Percentiles rank a stretch among this genome's conserved stretches.
Conservation (phyloP, 2,329 filamentous ascomycete genomes). For the Talaromyces sp. region DNA sequence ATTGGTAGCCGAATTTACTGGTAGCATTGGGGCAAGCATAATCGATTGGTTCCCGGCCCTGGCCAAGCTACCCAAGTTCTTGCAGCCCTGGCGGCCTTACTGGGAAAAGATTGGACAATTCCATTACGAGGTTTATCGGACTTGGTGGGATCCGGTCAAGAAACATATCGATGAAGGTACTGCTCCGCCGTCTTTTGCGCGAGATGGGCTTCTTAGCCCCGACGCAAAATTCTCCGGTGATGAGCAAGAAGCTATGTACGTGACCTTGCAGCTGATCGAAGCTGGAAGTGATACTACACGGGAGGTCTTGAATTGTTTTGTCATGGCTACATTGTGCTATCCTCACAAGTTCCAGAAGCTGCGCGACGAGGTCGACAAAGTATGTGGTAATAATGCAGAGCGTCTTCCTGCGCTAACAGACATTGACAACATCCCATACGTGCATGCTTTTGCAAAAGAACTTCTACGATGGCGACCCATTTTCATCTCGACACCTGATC, state of each 20-base stretch:
- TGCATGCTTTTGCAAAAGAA: constrained; percentile 29
- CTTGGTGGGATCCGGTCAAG: constrained; percentile 35
- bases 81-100: constrained; percentile 26
- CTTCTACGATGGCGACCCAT: constrained; percentile 31
- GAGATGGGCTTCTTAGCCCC: constrained; percentile 32
- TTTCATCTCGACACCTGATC: constrained; percentile 26
- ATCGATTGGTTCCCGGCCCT: constrained; percentile 42
- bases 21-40: constrained; percentile 33
- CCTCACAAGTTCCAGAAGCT: constrained; percentile 26
- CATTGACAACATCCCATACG: constrained; percentile 26
- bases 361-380: constrained; percentile 16
- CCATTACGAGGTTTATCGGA: constrained; percentile 33
- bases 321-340: constrained; percentile 27
- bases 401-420: constrained; percentile 26
- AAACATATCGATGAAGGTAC: constrained; percentile 26
- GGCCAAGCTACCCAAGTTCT: constrained; percentile 26
- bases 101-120: constrained; percentile 35
- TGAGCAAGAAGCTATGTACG: constrained; percentile 42
- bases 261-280: constrained; percentile 40
- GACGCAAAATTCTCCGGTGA: constrained; percentile 30
- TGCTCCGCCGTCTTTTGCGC: constrained; percentile 35
- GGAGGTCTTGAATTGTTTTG: constrained; percentile 34
- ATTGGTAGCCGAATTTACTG: constrained; percentile 36
- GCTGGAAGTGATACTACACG: constrained; percentile 47
- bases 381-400: neutral